Evolutionary conservation across 2,329 filamentous ascomycete genomes (phyloP).

Genomic region (Alternaria hordeiaustralica): DNA sequence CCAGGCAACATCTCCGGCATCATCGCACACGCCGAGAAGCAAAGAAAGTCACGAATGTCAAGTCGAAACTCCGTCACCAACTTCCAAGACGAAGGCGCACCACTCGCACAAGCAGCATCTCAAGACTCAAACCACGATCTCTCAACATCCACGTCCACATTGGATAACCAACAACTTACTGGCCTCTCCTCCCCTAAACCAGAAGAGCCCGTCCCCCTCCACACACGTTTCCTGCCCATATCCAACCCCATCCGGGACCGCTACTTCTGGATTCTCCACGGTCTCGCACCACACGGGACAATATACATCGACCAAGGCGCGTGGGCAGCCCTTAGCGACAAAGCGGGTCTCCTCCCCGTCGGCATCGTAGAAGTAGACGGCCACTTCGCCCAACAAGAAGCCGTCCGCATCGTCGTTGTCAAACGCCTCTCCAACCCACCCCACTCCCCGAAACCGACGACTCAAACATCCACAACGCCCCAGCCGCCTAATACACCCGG

Average conservation of each 20-base stretch:
- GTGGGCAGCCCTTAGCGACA: constrained; percentile 77
- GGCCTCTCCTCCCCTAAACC: constrained; percentile 26
- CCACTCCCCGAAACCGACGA: constrained; percentile 3
- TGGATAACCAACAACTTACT: constrained; percentile 39
- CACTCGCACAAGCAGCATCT: constrained; percentile 28
- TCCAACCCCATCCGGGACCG: constrained; percentile 15
- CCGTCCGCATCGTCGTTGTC: constrained; percentile 84
- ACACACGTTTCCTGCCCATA: constrained; percentile 89
- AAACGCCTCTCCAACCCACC: constrained; percentile 54
- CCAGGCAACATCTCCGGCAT: constrained; percentile 91
- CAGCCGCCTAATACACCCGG: constrained; percentile 17
- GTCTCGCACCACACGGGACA: constrained; percentile 86
- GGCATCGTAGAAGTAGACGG: constrained; percentile 92
- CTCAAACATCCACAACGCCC: not conserved
- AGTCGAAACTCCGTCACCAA: constrained; percentile 39
- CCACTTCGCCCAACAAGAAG: constrained; percentile 88
- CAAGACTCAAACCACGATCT: constrained; percentile 29
- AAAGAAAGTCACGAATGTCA: constrained; percentile 52
- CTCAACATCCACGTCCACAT: constrained; percentile 29
- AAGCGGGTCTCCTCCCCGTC: constrained; percentile 86
- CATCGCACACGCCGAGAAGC: constrained; percentile 76
- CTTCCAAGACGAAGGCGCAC: constrained; percentile 35
- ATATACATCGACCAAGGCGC: constrained; percentile 94
- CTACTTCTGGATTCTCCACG: constrained; percentile 82
- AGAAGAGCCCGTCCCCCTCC: constrained; percentile 63